phyloP scores from a whole-genome alignment of 2,329 filamentous ascomycete genomes.

The Aspergillus terreus region DNA sequence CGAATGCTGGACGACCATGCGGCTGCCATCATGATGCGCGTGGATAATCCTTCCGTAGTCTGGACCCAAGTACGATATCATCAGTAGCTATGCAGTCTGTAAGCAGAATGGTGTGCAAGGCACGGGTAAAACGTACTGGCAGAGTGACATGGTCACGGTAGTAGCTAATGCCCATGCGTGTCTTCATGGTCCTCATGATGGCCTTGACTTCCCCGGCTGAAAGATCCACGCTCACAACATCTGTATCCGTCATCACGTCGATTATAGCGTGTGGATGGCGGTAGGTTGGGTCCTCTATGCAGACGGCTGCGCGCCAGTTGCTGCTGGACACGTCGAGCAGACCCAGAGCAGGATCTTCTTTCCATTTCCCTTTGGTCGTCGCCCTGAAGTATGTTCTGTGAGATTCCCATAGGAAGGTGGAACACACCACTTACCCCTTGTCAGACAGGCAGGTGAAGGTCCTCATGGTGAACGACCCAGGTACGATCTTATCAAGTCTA shows the following conservation, averaged over 20 bases:
- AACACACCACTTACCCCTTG: not conserved
- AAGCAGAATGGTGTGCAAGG: not conserved
- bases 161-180: not conserved
- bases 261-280: not conserved
- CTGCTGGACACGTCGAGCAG: not conserved
- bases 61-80: conserved; percentile 1
- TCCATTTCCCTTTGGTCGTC: not conserved
- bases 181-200: not conserved
- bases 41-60: conserved; percentile 6
- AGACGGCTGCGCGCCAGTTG: not conserved
- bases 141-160: not conserved
- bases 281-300: not conserved
- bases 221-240: not conserved
- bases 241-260: not conserved
- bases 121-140: not conserved
- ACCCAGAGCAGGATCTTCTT: not conserved
- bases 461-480: too few species aligned
- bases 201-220: not conserved
- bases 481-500: too few species aligned
- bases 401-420: not conserved
- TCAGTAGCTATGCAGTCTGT: not conserved
- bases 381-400: not conserved
- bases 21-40: conserved; percentile 3
- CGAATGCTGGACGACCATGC: conserved; percentile 2
- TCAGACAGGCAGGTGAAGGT: not conserved